A percentile compares a stretch with the other conserved stretches of the same genome.
Conservation (phyloP, 306 rosid species). For the Cajanus cajan region DNA sequence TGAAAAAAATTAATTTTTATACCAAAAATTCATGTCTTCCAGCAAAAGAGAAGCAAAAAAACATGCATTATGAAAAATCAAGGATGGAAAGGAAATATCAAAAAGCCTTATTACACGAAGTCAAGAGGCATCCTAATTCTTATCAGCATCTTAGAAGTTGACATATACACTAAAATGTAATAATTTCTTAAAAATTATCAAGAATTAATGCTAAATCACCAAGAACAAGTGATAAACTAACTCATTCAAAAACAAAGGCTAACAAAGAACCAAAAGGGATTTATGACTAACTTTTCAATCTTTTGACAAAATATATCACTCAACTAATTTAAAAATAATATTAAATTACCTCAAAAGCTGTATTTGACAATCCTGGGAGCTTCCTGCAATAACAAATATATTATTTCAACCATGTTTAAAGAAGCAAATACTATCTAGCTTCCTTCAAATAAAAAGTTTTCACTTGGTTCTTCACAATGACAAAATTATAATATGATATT, state of each 20-base stretch:
- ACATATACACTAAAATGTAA: not conserved
- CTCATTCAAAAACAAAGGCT: conserved; percentile 12
- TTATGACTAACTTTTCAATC: not conserved
- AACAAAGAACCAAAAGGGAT: conserved; percentile 21
- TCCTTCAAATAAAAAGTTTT: not conserved
- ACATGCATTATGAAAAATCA: not conserved
- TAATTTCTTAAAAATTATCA: conserved; percentile 4
- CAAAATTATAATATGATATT: not conserved
- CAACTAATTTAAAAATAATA: conserved; percentile 3
- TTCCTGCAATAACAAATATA: conserved; percentile 45
- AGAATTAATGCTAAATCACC: conserved; percentile 21
- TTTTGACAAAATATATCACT: not conserved
- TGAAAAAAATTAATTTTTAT: not conserved
- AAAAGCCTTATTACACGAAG: not conserved
- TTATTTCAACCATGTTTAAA: conserved; percentile 4
- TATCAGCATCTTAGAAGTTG: conserved; percentile 14
- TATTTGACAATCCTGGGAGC: conserved; percentile 31
- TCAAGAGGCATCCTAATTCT: not conserved
- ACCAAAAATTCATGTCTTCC: not conserved
- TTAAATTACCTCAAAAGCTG: conserved; percentile 49
- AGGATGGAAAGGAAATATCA: not conserved
- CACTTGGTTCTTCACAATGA: not conserved
- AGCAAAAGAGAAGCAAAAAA: not conserved
- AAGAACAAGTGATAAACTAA: not conserved
- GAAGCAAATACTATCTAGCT: not conserved